Base-by-base conservation (phyloP, 2,329 filamentous ascomycete species). In the Aspergillus niger region DNA sequence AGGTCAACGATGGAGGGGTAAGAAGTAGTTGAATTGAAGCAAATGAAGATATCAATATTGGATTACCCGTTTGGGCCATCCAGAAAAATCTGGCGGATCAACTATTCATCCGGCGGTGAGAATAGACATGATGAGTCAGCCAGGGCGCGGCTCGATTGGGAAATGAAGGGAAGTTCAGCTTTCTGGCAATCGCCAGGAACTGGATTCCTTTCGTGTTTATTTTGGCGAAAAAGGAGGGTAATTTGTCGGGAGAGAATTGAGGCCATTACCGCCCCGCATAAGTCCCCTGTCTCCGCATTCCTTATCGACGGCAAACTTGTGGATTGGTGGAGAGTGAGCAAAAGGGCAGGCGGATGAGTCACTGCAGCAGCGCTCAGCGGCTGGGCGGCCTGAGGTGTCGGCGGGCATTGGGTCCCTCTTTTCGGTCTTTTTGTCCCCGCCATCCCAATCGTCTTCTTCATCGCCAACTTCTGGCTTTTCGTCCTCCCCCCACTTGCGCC, bases 21-120 rank as follows among this genome's bases (percentile, higher is more conserved):
- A 58, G 63, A 69, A 69, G 64, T 72, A 67, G 68, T 72, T 67
- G 69, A 68, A 68, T 71, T 67, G 68, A 57, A 56, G 70, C 70
- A 71, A 70, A 13, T 62, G 71, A 65, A 20, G 36, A 66, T 72
- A 63, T 24, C 26, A 17, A 26, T 17, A 43, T 20, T 20, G n/a
- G 39, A 43, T 30, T 49, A 49, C 47, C 24, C n/a, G 30, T 11
- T 30, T n/a, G 26, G n/a, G 26, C 26, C 8, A 17, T 26, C 24
- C 44, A 58, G 44, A 60, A 58, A 58, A 59, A 59, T 61, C 52
- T 57, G 47, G 56, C 32, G 53, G 62, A 60, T 62, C 44, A 64
- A 62, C 55, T 11, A 48, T 57, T 62, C 53, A 26, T n/a, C 61
- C 56, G 58, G 54, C 61, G 61, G 60, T 59, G 39, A 49, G 20